phyloP scores from a whole-genome alignment of 208 protist species.

The Leptomonas pyrrhocoris region DNA sequence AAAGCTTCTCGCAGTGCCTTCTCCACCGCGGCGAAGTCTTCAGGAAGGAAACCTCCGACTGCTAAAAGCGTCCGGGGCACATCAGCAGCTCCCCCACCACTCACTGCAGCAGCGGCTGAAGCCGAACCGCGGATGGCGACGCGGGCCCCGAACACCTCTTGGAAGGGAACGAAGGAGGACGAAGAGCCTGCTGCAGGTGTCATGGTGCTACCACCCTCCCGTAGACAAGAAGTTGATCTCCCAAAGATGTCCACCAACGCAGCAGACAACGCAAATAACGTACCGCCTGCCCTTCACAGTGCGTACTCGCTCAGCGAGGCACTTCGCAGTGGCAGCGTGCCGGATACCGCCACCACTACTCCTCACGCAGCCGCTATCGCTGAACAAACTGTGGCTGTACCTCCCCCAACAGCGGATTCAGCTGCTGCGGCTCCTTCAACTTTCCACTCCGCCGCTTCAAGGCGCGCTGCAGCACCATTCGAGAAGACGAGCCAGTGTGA shows the following conservation, averaged over 20 bases:
- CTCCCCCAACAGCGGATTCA: neutral
- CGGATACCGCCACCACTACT: neutral
- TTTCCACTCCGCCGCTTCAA: neutral
- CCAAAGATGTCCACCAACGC: neutral
- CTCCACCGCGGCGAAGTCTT: neutral
- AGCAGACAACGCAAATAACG: neutral
- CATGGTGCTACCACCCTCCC: neutral
- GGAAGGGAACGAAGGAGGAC: neutral
- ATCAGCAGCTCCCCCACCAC: neutral
- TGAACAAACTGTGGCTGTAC: neutral
- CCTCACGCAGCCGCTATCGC: neutral
- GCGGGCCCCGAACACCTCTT: neutral
- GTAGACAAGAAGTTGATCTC: no score
- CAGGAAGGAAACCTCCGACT: neutral
- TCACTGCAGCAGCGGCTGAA: no score
- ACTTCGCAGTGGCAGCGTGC: neutral
- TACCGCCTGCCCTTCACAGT: neutral
- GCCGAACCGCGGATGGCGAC: neutral
- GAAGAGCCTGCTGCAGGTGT: neutral
- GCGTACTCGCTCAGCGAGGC: constrained; percentile 13
- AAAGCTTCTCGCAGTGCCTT: neutral
- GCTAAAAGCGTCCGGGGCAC: no score
- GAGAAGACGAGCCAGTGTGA: neutral
- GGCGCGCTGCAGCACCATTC: neutral
- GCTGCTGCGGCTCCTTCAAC: neutral